A percentile compares a stretch with the other conserved stretches of the same genome.
These are phyloP conservation scores for Colletotrichum spaethianum DNA, from an alignment of 2,329 filamentous ascomycete species.

Conservation along the genomic window DNA sequence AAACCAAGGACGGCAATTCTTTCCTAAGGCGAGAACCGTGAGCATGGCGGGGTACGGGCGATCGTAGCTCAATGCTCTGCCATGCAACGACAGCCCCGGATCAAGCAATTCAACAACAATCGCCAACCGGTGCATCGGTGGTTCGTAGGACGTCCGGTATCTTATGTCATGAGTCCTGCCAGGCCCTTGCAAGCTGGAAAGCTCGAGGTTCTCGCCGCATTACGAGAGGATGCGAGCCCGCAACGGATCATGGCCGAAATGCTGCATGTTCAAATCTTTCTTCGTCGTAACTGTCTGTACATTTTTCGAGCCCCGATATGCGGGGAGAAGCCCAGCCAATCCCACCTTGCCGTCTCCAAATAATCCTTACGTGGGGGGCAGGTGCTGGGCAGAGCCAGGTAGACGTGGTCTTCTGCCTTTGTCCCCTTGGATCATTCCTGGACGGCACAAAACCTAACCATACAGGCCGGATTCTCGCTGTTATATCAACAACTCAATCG, in stretches of 20 bases:
- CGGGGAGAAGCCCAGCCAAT: slow-evolving; percentile 28
- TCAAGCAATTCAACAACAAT: background rate
- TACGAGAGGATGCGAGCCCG: background rate
- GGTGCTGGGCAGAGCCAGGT: background rate
- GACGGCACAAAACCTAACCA: background rate
- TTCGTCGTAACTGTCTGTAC: background rate
- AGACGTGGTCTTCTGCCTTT: background rate
- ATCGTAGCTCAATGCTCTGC: background rate
- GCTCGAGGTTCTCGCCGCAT: background rate
- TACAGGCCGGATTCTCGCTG: background rate
- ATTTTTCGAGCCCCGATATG: slow-evolving; percentile 20
- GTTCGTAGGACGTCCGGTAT: slow-evolving; percentile 22
- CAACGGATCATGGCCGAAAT: slow-evolving; percentile 1
- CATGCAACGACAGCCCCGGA: background rate
- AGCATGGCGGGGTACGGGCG: background rate
- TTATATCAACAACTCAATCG: background rate
- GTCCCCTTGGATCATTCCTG: background rate
- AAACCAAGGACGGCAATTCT: slow-evolving; percentile 33
- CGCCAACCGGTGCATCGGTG: background rate
- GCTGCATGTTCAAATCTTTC: background rate
- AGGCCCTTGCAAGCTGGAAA: background rate
- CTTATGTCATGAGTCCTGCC: background rate
- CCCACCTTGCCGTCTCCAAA: background rate
- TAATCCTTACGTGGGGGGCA: slow-evolving; percentile 21
- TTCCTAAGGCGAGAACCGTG: slow-evolving; percentile 8